phyloP scores from a whole-genome alignment of 2,329 filamentous ascomycete genomes.

The Orbilia javanica region DNA sequence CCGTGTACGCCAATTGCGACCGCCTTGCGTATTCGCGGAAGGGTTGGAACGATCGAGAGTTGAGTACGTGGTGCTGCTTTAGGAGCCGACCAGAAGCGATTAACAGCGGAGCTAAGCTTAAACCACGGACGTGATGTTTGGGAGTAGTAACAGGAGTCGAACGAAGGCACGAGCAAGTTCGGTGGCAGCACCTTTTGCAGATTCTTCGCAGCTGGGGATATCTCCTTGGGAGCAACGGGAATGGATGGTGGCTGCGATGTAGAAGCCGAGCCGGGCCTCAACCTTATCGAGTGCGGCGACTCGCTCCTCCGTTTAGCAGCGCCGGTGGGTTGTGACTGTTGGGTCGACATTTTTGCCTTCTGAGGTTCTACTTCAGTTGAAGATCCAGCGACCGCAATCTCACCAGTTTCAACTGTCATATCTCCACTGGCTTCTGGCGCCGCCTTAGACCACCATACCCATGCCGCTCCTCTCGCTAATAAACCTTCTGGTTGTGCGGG shows the following conservation, averaged over 20 bases:
- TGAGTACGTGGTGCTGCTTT: constrained; percentile 77
- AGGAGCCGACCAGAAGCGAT: constrained; percentile 44
- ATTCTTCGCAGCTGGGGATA: constrained; percentile 61
- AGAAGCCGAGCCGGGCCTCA: constrained; percentile 9
- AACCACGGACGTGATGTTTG: constrained; percentile 63
- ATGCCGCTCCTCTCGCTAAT: constrained; percentile 51
- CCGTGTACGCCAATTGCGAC: constrained; percentile 95
- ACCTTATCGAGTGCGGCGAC: constrained; percentile 20
- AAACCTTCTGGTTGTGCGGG: constrained; percentile 29
- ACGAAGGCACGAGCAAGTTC: constrained; percentile 68
- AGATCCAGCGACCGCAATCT: constrained; percentile 45
- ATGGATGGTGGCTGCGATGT: constrained; percentile 62
- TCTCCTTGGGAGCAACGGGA: constrained; percentile 63
- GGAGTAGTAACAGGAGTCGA: constrained; percentile 67
- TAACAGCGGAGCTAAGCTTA: constrained; percentile 68
- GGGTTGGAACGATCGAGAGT: constrained; percentile 77
- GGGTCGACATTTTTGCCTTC: constrained; percentile 36
- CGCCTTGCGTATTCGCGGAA: constrained; percentile 82
- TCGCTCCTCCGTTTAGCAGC: constrained; percentile 26
- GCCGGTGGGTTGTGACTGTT: not conserved
- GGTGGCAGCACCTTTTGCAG: constrained; percentile 63
- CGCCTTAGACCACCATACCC: constrained; percentile 54
- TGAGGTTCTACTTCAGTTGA: constrained; percentile 45
- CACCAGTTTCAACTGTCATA: constrained; percentile 26
- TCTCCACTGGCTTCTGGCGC: constrained; percentile 23